Conservation (phyloP, 2,329 filamentous ascomycete species). For the Monosporascus sp. region DNA sequence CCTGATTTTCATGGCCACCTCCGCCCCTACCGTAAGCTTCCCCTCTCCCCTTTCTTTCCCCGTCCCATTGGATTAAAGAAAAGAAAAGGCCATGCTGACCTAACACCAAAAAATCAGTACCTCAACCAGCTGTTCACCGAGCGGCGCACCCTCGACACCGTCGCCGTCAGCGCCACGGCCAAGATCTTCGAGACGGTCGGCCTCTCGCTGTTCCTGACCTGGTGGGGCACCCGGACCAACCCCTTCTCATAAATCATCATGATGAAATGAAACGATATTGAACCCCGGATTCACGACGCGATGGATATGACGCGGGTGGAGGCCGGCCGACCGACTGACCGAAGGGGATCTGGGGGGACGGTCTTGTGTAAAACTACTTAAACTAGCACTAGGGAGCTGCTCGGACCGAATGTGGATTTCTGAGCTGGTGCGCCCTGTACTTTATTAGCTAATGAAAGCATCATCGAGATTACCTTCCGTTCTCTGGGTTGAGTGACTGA, state of each 20-base stretch:
- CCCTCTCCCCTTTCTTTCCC: neutral
- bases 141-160: conserved; percentile 85
- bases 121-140: conserved; percentile 82
- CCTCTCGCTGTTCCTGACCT: conserved; percentile 86
- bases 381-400: too few species aligned
- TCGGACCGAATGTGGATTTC: too few species aligned
- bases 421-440: too few species aligned
- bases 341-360: too few species aligned
- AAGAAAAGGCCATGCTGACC: conserved; percentile 8
- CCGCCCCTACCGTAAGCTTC: conserved; percentile 75
- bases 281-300: too few species aligned
- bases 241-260: conserved; percentile 67
- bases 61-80: neutral
- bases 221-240: conserved; percentile 95
- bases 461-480: too few species aligned
- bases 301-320: too few species aligned
- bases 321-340: too few species aligned
- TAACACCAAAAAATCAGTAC: conserved; percentile 50
- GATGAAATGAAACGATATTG: conserved; percentile 3
- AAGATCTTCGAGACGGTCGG: conserved; percentile 92
- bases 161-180: conserved; percentile 77
- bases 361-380: too few species aligned
- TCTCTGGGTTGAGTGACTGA: too few species aligned
- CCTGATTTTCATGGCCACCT: conserved; percentile 86
- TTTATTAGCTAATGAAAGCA: too few species aligned